A percentile compares a stretch with the other conserved stretches of the same genome.
Conservation (phyloP, 345 rosid genomes). For the Crucihimalaya himalaica region DNA sequence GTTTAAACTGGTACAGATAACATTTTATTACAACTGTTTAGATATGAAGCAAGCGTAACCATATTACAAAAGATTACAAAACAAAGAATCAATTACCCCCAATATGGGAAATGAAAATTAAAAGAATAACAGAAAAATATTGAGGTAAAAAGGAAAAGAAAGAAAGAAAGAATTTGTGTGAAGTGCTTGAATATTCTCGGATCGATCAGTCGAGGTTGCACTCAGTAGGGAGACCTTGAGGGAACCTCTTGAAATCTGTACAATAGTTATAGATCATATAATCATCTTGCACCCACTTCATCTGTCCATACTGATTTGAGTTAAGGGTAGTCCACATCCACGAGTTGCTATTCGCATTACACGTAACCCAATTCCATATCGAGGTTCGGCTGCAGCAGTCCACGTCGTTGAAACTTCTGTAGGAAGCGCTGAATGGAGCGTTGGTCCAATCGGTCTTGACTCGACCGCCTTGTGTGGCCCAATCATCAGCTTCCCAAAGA, state of each 20-base stretch:
- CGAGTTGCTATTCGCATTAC: conserved; percentile 32
- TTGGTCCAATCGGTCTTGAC: conserved; percentile 59
- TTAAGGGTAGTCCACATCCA: conserved; percentile 51
- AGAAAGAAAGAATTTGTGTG: neutral
- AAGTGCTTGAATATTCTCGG: neutral
- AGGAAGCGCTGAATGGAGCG: conserved; percentile 67
- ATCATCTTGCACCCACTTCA: conserved; percentile 53
- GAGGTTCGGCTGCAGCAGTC: conserved; percentile 47
- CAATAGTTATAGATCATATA: conserved; percentile 57
- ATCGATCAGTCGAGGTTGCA: conserved; percentile 39
- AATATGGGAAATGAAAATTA: neutral
- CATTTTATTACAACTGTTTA: neutral
- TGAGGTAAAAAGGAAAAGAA: neutral
- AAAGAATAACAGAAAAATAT: neutral
- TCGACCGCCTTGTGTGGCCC: conserved; percentile 68
- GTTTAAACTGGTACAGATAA: neutral
- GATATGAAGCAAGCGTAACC: neutral
- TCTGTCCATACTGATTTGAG: conserved; percentile 35
- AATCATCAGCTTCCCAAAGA: conserved; percentile 71
- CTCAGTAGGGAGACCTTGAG: conserved; percentile 51
- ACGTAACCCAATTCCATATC: conserved; percentile 42
- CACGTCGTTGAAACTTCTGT: conserved; percentile 48
- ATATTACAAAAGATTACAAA: neutral
- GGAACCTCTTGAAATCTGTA: conserved; percentile 47
- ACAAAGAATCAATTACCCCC: neutral